These are phyloP conservation scores for Penicillium tannophilum DNA, from an alignment of 495 filamentous ascomycete species.

Conservation along the genomic window DNA sequence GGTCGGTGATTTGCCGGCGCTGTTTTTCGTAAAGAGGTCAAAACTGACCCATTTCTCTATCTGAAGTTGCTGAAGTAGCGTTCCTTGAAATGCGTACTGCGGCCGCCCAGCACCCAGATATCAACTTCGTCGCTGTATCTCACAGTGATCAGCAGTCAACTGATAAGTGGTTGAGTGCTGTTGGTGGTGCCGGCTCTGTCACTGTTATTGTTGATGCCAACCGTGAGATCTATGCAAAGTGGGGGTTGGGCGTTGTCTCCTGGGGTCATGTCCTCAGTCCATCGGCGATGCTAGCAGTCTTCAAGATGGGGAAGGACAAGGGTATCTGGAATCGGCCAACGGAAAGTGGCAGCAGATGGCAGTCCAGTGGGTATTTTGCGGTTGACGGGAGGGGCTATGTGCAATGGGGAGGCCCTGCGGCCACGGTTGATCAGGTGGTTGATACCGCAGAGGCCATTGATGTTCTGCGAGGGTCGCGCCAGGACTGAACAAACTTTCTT, in stretches of 20 bases:
- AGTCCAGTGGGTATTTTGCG: constrained; percentile 10
- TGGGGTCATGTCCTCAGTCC: constrained; percentile 17
- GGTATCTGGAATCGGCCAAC: constrained; percentile 18
- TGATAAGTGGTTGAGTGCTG: constrained; percentile 12
- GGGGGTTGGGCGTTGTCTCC: constrained; percentile 18
- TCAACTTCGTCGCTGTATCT: constrained; percentile 15
- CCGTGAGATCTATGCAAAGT: constrained; percentile 19
- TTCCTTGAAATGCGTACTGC: constrained; percentile 9
- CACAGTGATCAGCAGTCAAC: constrained; percentile 15
- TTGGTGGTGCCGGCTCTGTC: constrained; percentile 11
- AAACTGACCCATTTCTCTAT: not conserved
- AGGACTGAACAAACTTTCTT: not conserved
- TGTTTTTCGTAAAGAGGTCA: not conserved
- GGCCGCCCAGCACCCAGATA: constrained; percentile 7
- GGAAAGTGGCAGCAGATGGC: constrained; percentile 18
- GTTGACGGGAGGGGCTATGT: constrained; percentile 13
- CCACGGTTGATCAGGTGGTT: constrained; percentile 6
- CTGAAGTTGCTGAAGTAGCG: constrained; percentile 11
- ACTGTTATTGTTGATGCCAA: constrained; percentile 18
- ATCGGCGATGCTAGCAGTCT: constrained; percentile 3
- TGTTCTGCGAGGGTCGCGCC: not conserved
- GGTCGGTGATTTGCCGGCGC: constrained; percentile 3
- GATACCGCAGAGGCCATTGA: constrained; percentile 7
- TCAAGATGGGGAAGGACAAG: constrained; percentile 9
- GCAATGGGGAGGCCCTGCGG: constrained; percentile 11